Conservation (phyloP, 208 protist species). For the Angomonas deanei region DNA sequence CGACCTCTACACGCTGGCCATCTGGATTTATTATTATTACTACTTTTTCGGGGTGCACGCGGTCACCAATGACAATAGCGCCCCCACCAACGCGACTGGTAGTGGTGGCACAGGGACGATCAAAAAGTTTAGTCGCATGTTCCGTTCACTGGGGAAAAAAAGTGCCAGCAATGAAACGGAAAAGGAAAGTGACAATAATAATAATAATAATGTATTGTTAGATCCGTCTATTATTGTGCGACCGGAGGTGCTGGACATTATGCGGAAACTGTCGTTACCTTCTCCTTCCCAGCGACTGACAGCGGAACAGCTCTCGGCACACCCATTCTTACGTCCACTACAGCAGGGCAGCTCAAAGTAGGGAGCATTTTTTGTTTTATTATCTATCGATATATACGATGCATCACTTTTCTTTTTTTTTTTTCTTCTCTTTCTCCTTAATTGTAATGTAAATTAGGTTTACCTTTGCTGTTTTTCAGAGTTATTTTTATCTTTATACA, state of each 20-base stretch:
- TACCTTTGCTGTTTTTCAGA: too few relatives aligned
- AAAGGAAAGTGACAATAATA: neutral
- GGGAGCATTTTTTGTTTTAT: too few relatives aligned
- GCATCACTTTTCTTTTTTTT: too few relatives aligned
- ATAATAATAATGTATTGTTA: neutral
- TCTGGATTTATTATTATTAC: neutral
- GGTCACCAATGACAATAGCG: neutral
- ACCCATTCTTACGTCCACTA: neutral
- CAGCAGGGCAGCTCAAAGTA: too few relatives aligned
- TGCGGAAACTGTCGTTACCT: neutral
- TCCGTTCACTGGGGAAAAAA: neutral
- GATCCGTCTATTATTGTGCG: neutral
- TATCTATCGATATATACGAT: too few relatives aligned
- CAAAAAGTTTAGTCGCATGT: neutral
- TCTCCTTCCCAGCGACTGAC: neutral
- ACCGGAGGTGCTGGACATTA: neutral
- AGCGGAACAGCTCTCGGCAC: neutral
- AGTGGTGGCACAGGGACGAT: neutral
- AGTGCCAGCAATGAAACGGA: neutral
- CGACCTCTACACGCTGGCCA: neutral
- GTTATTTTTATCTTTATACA: too few relatives aligned
- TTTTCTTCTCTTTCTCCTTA: too few relatives aligned
- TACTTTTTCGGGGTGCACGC: neutral
- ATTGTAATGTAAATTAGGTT: too few relatives aligned
- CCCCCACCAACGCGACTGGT: neutral